A percentile compares a stretch with the other conserved stretches of the same genome.
Conservation (phyloP, 768 basidiomycete species). For the Lactarius sanguifluus region DNA sequence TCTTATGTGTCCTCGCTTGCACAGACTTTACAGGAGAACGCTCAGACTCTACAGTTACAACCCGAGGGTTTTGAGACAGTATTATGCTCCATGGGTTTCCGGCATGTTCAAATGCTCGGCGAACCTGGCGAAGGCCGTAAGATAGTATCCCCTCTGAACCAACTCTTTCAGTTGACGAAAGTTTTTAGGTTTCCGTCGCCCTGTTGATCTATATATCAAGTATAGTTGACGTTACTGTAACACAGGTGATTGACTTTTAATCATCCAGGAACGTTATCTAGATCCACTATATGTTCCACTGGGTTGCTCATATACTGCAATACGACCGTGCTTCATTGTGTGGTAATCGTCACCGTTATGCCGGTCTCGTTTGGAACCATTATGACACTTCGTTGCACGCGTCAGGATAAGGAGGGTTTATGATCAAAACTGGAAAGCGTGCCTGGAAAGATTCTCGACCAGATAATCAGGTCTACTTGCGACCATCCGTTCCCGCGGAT, state of each 20-base stretch:
- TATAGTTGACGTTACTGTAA: neutral
- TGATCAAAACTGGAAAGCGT: constrained; percentile 26
- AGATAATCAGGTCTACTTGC: constrained; percentile 64
- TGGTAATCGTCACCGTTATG: constrained; percentile 26
- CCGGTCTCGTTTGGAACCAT: constrained; percentile 39
- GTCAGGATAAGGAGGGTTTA: neutral
- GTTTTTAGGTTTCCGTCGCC: constrained; percentile 28
- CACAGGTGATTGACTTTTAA: neutral
- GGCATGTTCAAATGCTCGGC: constrained; percentile 47
- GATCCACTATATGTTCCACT: neutral
- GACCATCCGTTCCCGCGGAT: constrained; percentile 66
- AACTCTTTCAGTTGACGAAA: constrained; percentile 6
- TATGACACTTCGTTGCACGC: constrained; percentile 30
- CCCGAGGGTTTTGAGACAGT: constrained; percentile 62
- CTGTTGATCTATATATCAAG: constrained; percentile 29
- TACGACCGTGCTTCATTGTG: neutral
- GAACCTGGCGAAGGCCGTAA: constrained; percentile 64
- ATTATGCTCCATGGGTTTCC: constrained; percentile 64
- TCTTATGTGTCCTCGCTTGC: neutral
- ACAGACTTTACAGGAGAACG: constrained; percentile 61
- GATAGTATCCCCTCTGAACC: constrained; percentile 28
- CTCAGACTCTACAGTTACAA: constrained; percentile 52
- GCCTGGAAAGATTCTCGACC: constrained; percentile 72
- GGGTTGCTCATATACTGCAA: neutral
- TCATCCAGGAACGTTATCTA: neutral